Conservation (phyloP, 305 asterid species). For the Fraxinus sp. region DNA sequence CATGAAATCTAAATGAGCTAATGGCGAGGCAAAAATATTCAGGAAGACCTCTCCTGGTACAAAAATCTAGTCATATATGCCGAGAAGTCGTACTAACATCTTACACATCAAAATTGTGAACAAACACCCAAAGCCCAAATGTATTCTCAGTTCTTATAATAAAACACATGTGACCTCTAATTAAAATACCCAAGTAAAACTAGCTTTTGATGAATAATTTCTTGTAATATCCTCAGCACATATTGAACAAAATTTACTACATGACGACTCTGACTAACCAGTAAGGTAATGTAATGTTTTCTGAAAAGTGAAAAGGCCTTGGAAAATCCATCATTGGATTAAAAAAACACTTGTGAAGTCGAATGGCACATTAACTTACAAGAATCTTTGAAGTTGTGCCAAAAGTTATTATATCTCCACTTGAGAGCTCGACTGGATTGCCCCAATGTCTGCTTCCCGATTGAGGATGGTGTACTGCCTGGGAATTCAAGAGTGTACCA, state of each 20-base stretch:
- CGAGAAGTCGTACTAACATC: neutral
- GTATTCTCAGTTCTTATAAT: neutral
- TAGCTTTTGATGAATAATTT: neutral
- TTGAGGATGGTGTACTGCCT: constrained; percentile 51
- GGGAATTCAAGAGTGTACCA: constrained; percentile 82
- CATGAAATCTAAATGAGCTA: neutral
- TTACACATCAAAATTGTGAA: neutral
- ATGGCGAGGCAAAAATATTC: neutral
- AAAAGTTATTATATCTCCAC: constrained; percentile 73
- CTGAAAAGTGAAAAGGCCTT: neutral
- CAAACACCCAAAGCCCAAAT: neutral
- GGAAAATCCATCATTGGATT: neutral
- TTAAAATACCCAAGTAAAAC: neutral
- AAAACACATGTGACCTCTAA: neutral
- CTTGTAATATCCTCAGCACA: neutral
- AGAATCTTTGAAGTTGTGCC: constrained; percentile 75
- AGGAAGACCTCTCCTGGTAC: neutral
- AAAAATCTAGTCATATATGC: neutral
- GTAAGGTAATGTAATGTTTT: neutral
- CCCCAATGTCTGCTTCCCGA: constrained; percentile 82
- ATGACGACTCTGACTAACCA: neutral
- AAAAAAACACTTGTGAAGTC: constrained; percentile 10
- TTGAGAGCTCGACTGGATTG: constrained; percentile 66
- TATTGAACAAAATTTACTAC: neutral
- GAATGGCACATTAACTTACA: constrained; percentile 40